Evolutionary conservation across 345 rosid genomes (phyloP).

Genomic region (Salix arbutifolia): DNA sequence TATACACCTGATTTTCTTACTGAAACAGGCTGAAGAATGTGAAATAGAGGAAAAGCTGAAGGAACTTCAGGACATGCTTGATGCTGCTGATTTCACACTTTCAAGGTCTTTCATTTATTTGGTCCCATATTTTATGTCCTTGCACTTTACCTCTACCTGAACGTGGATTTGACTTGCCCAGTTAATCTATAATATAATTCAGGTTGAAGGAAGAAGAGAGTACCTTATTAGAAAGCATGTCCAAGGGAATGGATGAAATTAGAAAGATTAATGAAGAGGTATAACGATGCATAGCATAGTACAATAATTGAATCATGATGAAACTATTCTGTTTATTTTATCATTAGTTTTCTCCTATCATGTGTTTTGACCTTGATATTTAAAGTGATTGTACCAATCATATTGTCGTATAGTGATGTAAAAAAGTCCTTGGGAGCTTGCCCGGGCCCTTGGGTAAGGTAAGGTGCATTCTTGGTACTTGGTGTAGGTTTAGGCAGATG

Average conservation of each 20-base stretch:
- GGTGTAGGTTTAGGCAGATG: too few species aligned
- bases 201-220: constrained; percentile 75
- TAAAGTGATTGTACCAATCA: too few species aligned
- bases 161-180: constrained; percentile 3
- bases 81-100: constrained; percentile 43
- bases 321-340: neutral
- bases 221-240: constrained; percentile 38
- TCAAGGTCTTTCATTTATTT: constrained; percentile 42
- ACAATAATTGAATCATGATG: neutral
- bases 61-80: constrained; percentile 53
- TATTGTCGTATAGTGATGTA: too few species aligned
- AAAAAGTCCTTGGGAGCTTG: too few species aligned
- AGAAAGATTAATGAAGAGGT: constrained; percentile 59
- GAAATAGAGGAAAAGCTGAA: constrained; percentile 65
- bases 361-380: neutral
- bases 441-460: too few species aligned
- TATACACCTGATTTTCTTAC: constrained; percentile 2
- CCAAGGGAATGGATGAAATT: constrained; percentile 42
- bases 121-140: constrained; percentile 6
- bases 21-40: constrained; percentile 72
- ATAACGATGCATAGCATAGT: constrained; percentile 11
- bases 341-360: neutral
- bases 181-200: constrained; percentile 12
- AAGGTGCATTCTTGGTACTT: too few species aligned
- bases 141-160: constrained; percentile 4